Evolutionary conservation across 2,329 filamentous ascomycete genomes (phyloP).

Genomic region (Aspergillus sp.): DNA sequence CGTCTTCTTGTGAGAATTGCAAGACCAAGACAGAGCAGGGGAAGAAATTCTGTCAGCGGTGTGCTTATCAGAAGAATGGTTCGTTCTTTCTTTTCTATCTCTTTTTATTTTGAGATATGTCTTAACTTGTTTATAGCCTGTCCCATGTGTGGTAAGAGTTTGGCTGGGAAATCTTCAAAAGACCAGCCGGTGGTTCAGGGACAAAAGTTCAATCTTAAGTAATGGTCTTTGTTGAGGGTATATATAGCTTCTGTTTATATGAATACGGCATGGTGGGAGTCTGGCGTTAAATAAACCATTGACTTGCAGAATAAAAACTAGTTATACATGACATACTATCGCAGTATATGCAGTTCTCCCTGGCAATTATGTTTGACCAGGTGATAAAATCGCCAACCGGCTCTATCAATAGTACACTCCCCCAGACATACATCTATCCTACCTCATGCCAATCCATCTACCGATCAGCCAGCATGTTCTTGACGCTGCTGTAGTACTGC

Average conservation of each 20-base stretch:
- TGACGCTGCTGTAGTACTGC: slow-evolving; percentile 69
- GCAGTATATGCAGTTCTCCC: slow-evolving; percentile 29
- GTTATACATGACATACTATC: slow-evolving; percentile 35
- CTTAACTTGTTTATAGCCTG: slow-evolving; percentile 44
- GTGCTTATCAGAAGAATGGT: slow-evolving; percentile 60
- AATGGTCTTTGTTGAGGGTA: slow-evolving; percentile 14
- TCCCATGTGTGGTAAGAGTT: slow-evolving; percentile 58
- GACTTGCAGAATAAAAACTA: slow-evolving; percentile 25
- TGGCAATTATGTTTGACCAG: too few species aligned
- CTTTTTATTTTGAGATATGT: slow-evolving; percentile 4
- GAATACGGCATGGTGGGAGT: slow-evolving; percentile 8
- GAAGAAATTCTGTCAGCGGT: slow-evolving; percentile 57
- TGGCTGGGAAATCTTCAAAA: slow-evolving; percentile 41
- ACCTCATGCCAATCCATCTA: slow-evolving; percentile 36
- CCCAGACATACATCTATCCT: neutral
- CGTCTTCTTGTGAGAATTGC: slow-evolving; percentile 57
- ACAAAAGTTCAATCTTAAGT: slow-evolving; percentile 61
- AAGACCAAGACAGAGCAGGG: slow-evolving; percentile 62
- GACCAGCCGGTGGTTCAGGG: slow-evolving; percentile 53
- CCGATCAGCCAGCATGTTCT: slow-evolving; percentile 78
- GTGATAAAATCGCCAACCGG: neutral
- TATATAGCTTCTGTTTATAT: neutral
- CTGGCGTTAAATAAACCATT: slow-evolving; percentile 9
- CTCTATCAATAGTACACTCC: slow-evolving; percentile 10
- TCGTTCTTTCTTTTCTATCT: slow-evolving; percentile 17